Conservation (phyloP, 1,284 basidiomycete species). For the Mycosarcoma mackinlayi region DNA sequence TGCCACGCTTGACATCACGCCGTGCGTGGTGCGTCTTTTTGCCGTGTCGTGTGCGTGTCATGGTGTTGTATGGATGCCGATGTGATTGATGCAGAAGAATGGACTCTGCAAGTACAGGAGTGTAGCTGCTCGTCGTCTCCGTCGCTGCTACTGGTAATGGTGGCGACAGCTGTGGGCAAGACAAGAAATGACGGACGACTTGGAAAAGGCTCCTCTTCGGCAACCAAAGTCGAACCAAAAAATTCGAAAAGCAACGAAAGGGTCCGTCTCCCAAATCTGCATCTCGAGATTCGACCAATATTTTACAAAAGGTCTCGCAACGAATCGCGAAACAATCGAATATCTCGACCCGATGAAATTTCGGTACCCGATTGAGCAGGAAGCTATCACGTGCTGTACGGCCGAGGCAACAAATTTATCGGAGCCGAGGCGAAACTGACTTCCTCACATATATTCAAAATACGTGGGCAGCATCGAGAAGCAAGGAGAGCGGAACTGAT, state of each 20-base stretch:
- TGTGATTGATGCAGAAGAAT: not conserved
- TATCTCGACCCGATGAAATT: not conserved
- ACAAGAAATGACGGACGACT: too few relatives aligned
- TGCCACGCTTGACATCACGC: constrained; percentile 64
- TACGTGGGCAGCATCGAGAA: not conserved
- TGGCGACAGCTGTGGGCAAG: not conserved
- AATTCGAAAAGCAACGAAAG: not conserved
- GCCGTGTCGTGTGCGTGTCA: constrained; percentile 62
- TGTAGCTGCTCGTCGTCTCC: not conserved
- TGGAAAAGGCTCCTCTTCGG: too few relatives aligned
- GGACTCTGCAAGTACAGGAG: not conserved
- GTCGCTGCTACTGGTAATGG: too few relatives aligned
- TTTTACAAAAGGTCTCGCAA: too few relatives aligned
- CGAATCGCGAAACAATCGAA: not conserved
- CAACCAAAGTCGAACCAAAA: too few relatives aligned
- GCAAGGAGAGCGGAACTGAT: not conserved
- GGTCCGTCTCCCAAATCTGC: constrained; percentile 7
- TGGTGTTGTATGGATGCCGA: constrained; percentile 7
- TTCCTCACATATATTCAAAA: too few relatives aligned
- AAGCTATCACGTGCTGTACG: not conserved
- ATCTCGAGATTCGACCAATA: not conserved
- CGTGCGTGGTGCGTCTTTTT: constrained; percentile 67
- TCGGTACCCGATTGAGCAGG: not conserved
- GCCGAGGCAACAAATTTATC: not conserved
- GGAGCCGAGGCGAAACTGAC: too few relatives aligned